A percentile compares a stretch with the other conserved stretches of the same genome.
These are phyloP conservation scores for Leccinum holopus DNA, from an alignment of 1,284 basidiomycete genomes.

Conservation along the genomic window DNA sequence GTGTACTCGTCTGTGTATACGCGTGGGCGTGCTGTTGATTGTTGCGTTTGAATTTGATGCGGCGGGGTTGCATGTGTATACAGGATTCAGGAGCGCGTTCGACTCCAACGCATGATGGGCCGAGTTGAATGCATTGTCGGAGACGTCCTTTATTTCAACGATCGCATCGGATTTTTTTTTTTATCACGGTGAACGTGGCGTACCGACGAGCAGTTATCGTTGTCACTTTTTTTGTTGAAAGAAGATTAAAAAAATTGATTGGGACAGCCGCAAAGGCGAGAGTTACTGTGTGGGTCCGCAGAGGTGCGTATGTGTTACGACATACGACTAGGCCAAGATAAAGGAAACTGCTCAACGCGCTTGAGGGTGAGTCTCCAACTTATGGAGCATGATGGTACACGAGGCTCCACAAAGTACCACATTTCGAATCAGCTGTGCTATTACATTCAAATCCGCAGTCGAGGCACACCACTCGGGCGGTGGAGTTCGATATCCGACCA, in stretches of 20 bases:
- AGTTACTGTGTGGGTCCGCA: too few species aligned
- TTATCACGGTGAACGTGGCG: not conserved
- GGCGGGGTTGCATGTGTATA: not conserved
- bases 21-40: not conserved
- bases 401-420: too few species aligned
- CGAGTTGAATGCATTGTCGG: not conserved
- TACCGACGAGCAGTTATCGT: not conserved
- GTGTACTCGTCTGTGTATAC: slow-evolving; percentile 9
- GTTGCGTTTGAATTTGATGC: not conserved
- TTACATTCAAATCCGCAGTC: too few species aligned
- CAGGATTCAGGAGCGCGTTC: slow-evolving; percentile 22
- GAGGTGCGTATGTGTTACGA: too few species aligned
- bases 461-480: too few species aligned
- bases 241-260: not conserved
- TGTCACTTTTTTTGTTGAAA: not conserved
- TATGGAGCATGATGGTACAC: too few species aligned
- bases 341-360: too few species aligned
- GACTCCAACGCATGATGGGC: not conserved
- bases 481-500: too few species aligned
- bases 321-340: too few species aligned
- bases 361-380: too few species aligned
- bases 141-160: too few species aligned
- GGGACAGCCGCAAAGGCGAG: not conserved
- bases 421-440: too few species aligned
- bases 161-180: not conserved